Percentiles rank a stretch among this genome's conserved stretches.
phyloP scores from a whole-genome alignment of 257 asterid genomes.

The Sherardia arvensis region DNA sequence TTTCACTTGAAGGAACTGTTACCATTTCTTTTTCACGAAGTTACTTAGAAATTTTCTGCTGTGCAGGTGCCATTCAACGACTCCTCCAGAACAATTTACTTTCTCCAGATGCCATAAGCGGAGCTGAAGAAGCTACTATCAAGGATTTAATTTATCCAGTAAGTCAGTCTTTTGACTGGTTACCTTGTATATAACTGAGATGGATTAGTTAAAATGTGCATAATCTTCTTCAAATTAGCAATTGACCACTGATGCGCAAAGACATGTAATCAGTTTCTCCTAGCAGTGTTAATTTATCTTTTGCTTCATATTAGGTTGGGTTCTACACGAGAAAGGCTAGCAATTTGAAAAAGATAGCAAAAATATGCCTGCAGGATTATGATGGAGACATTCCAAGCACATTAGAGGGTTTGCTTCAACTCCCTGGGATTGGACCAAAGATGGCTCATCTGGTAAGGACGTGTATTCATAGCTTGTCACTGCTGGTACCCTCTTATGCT shows the following conservation, averaged over 20 bases:
- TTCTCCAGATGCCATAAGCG: slow-evolving; percentile 63
- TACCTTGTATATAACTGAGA: not conserved
- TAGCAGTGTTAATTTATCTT: not conserved
- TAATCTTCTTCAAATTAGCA: not conserved
- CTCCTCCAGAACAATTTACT: slow-evolving; percentile 73
- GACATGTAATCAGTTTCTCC: slow-evolving; percentile 1
- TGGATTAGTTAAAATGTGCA: not conserved
- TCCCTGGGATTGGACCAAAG: slow-evolving; percentile 98
- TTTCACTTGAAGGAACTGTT: not conserved
- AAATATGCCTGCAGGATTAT: slow-evolving; percentile 57
- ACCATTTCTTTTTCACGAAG: not conserved
- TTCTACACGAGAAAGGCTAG: slow-evolving; percentile 88
- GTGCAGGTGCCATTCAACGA: slow-evolving; percentile 84
- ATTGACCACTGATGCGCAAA: not conserved
- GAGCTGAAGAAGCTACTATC: slow-evolving; percentile 55
- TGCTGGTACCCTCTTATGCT: not conserved
- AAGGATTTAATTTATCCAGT: slow-evolving; percentile 84
- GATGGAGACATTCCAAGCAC: slow-evolving; percentile 89
- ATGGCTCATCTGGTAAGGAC: slow-evolving; percentile 95
- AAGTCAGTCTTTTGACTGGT: slow-evolving; percentile 12
- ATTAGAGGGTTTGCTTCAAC: slow-evolving; percentile 68
- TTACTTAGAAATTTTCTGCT: slow-evolving; percentile 2
- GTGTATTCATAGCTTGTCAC: not conserved
- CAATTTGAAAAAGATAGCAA: slow-evolving; percentile 84
- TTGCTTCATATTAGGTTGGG: slow-evolving; percentile 54